Base-by-base conservation (phyloP, 768 basidiomycete genomes). In the Candolleomyces efflorescens region DNA sequence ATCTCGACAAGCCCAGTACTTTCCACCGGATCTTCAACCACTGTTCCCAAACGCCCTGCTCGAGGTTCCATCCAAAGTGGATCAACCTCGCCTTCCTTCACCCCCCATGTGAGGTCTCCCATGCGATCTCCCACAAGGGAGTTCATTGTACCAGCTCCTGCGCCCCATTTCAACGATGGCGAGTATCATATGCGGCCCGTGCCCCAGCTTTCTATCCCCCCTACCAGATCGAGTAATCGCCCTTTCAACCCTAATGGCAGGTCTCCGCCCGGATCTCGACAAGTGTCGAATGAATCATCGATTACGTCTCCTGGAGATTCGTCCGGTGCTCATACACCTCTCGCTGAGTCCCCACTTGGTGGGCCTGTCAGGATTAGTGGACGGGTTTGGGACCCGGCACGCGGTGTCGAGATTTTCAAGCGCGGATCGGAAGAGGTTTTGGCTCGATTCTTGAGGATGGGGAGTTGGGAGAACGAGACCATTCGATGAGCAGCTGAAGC, bases 351-450 rank as follows among this genome's bases (percentile, higher is more conserved):
- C 11, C 67, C 73, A 23, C 82, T 81, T 45, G 71, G 69, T 7
- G 69, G 70, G 22, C 65, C 74, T 7, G 55, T 68, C 38, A 70
- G 74, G 50, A 83, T 80, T 63, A 77, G 79, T 20, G 81, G 79
- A 2, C 81, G 92, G 20, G 86, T 89, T 4, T 96, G 89, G 85
- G 92, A 94, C 67, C 93, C 93, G 17, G 85, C 86, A 10, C 85
- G 92, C 20, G 88, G 87, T 45, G 85, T 94, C 2, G 93, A 95
- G 59, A 64, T 89, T 41, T 93, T 94, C 73, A 94, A 93, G 70
- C 83, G 83, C 53, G 88, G 88, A 13, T 93, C 92, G 2, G 92
- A 95, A 69, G 89, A 94, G 64, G 91, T 94, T 23, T 77, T 95
- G 26, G 83, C 89, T 10, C 78, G 89, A 49, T 94, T 95, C 71